Conservation (phyloP, 495 filamentous ascomycete species). For the Chaetomium tenue region DNA sequence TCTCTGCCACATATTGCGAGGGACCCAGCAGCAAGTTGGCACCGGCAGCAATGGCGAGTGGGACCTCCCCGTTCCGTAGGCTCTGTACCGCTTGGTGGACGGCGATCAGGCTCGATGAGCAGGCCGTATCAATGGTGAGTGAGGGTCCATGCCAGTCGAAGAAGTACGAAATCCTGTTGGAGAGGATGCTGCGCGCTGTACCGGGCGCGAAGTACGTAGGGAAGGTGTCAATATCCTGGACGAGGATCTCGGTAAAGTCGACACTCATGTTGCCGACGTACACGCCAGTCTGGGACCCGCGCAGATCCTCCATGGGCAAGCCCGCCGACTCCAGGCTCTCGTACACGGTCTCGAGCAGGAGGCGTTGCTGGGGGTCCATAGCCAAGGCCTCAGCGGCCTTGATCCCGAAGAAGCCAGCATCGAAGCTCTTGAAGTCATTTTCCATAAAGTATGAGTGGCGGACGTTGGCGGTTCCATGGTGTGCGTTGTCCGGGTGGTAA, state of each 20-base stretch:
- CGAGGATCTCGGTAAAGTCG: constrained; percentile 31
- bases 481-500: too few relatives aligned
- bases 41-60: constrained; percentile 49
- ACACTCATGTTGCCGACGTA: constrained; percentile 10
- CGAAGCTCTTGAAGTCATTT: too few relatives aligned
- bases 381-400: too few relatives aligned
- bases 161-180: constrained; percentile 53
- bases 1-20: constrained; percentile 33
- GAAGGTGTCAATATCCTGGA: constrained; percentile 5
- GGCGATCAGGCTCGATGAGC: constrained; percentile 52
- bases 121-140: constrained; percentile 53
- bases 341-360: too few relatives aligned
- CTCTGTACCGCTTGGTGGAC: constrained; percentile 53
- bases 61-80: constrained; percentile 40
- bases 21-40: constrained; percentile 51
- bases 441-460: too few relatives aligned
- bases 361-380: too few relatives aligned
- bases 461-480: too few relatives aligned
- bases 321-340: too few relatives aligned
- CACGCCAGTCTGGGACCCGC: background rate
- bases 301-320: too few relatives aligned
- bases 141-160: constrained; percentile 47
- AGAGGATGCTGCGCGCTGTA: constrained; percentile 32
- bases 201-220: constrained; percentile 50
- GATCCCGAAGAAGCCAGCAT: too few relatives aligned